These are phyloP conservation scores for Fusarium ramigenum DNA, from an alignment of 2,329 filamentous ascomycete species.

Conservation along the genomic window DNA sequence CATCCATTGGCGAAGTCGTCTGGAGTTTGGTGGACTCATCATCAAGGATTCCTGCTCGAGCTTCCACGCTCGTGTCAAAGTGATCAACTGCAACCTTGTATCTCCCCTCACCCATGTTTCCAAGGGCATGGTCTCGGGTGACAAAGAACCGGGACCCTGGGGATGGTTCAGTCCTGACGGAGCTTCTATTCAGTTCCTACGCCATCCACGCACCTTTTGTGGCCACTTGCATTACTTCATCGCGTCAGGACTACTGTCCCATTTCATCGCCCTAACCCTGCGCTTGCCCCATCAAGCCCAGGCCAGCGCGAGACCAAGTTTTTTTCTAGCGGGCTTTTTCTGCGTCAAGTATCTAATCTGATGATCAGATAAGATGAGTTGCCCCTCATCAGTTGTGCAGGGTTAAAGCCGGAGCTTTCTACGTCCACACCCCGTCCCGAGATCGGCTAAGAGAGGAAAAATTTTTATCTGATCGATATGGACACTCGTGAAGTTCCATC, in stretches of 20 bases:
- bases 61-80: not conserved
- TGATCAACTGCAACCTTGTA: not conserved
- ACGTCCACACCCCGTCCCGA: constrained; percentile 33
- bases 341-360: constrained; percentile 51
- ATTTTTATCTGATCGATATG: constrained; percentile 41
- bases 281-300: not conserved
- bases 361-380: constrained; percentile 56
- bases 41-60: not conserved
- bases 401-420: not conserved
- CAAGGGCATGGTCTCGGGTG: not conserved
- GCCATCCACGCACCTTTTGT: constrained; percentile 1
- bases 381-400: constrained; percentile 3
- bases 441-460: constrained; percentile 34
- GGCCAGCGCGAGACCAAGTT: not conserved
- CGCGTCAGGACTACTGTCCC: not conserved
- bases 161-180: constrained; percentile 8
- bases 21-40: not conserved
- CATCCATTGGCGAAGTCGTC: not conserved
- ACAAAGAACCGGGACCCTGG: not conserved
- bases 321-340: constrained; percentile 26
- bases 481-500: not conserved
- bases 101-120: not conserved
- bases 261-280: not conserved
- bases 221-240: constrained; percentile 8
- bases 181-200: constrained; percentile 1